Base-by-base conservation (phyloP, 129 eudicot genomes). In the Heracleum sosnowskyi region DNA sequence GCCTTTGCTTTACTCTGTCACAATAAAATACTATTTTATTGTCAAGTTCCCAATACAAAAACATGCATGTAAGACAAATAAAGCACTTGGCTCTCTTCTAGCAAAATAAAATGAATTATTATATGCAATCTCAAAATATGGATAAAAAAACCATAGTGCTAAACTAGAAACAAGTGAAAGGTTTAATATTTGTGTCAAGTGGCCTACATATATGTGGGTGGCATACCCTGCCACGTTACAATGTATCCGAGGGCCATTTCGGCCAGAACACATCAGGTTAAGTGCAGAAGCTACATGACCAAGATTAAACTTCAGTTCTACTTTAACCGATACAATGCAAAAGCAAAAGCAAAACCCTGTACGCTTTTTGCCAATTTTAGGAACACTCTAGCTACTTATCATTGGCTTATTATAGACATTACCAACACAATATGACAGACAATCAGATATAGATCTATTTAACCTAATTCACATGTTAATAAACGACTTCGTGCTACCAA, bases 1-100 rank as follows among this genome's bases (percentile, higher is more conserved):
- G 82, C 98, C 82, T 94, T 94, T 2, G 98, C 93, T 90, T 90
- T 94, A 83, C 96, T 91, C 98, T 94, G 97, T 64, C 78, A 72
- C 33, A n/a, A 24, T 31, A 22, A 2, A n/a, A 2, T 2, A 60
- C 33, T n/a, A 28, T n/a, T 26, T 60, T 11, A 10, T 26, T 16
- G n/a, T n/a, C n/a, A 60, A 60, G 4, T 60, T 60, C 33, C 33
- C 33, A 60, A 60, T 60, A 60, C 33, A 26, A 60, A 26, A 60
- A 60, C 64, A n/a, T 60, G 16, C 10, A 60, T 60, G 28, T 9
- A 55, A 29, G 28, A 75, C n/a, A 26, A 63, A 33, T n/a, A 81
- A 57, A 29, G 45, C 39, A 29, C 53, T 1, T 4, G 26, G 24
- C 51, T 39, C 31, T 24, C 51, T 60, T n/a, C 18, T n/a, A 72